phyloP scores from a whole-genome alignment of 2,329 filamentous ascomycete genomes.

The Mycosphaerella arachidis region DNA sequence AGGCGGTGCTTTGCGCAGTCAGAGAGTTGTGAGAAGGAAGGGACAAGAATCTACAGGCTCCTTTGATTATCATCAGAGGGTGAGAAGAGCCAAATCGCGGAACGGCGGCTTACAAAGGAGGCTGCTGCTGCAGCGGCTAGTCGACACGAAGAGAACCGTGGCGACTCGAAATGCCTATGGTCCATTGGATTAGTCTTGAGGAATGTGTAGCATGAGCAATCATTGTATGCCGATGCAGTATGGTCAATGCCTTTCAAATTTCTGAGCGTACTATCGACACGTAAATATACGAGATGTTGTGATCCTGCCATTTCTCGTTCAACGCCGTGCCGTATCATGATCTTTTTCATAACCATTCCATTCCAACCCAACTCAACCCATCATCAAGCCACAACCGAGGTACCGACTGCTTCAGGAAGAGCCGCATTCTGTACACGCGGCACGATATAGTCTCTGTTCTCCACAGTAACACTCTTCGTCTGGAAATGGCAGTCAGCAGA shows the following conservation, averaged over 20 bases:
- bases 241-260: neutral
- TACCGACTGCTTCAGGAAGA: neutral
- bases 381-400: neutral
- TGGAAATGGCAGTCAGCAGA: constrained; percentile 23
- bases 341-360: neutral
- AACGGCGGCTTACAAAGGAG: too few species aligned
- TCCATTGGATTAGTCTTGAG: too few species aligned
- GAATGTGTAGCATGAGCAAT: too few species aligned
- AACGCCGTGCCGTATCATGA: neutral
- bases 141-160: too few species aligned
- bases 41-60: too few species aligned
- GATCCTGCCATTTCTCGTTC: neutral
- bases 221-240: neutral
- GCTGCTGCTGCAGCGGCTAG: too few species aligned
- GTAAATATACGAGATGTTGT: neutral
- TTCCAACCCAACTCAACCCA: neutral
- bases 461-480: constrained; percentile 52
- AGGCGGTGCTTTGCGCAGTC: too few species aligned
- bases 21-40: too few species aligned
- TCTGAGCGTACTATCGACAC: neutral
- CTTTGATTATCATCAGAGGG: too few species aligned
- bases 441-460: constrained; percentile 47
- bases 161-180: too few species aligned
- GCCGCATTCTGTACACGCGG: constrained; percentile 12
- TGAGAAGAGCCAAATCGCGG: too few species aligned